Base-by-base conservation (phyloP, 176 grass and related monocot genomes). In the Canna indica region DNA sequence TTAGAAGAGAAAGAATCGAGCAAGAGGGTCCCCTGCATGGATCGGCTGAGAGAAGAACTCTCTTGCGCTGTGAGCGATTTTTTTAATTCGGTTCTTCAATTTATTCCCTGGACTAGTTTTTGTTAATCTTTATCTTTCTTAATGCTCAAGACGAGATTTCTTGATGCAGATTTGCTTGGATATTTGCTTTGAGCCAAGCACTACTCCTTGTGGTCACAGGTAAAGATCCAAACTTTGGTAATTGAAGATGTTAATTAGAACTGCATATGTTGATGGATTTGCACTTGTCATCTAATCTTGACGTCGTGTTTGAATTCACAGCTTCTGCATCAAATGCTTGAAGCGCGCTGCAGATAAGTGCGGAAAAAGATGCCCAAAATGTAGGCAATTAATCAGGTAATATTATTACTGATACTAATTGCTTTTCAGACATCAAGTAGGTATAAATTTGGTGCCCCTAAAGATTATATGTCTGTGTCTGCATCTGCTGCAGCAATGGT, bases 291-390 rank as follows among this genome's bases (percentile, higher is more conserved):
- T 44, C 24, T 30, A 32, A 30, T 30, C 14, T 31, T 29, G 58
- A 22, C 30, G 18, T 22, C 24, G 35, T 60, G 3, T 63, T 79
- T 41, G 44, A 35, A 45, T 83, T 50, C 24, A 70, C 80, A 97
- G 86, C 75, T 97, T 93, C 75, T 97, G 89, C 69, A 80, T 93
- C 72, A 91, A 90, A 84, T 97, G 89, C 77, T 72, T 93, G 65
- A 97, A 90, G 64, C 64, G 69, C 56, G 82, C 89, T 14, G 80
- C 89, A 25, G 47, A 75, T 17, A 97, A 93, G 63, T 97, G 94
- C 26, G 86, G 94, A 68, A 97, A 85, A 70, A 66, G 80, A 20
- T 97, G 94, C 73, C 89, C 94, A 3, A 91, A 97, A 77, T 97
- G 94, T 60, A 79, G 86, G 61, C 85, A 92, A 28, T 38, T 97